Evolutionary conservation across 345 rosid species (phyloP), one percentile per base, ranked within the genome.

Genomic region (Luvunga scandens): DNA sequence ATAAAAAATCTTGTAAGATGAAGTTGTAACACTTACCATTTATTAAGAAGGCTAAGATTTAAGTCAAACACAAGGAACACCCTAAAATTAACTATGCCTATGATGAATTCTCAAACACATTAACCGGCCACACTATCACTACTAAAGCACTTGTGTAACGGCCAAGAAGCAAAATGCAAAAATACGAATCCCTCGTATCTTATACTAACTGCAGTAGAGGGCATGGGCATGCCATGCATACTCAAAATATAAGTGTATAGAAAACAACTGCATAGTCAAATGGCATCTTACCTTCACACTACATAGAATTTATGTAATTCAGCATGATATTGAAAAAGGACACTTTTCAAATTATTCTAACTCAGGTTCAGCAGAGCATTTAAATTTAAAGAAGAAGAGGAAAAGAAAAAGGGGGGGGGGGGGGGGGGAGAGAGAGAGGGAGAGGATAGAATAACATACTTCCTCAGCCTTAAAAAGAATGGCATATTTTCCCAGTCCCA

Each of bases 391-490:
- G 31, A 56, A n/a, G 36, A 36, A 42, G 59, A 77, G 71, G 48
- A 84, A 80, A 33, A 60, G 27, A 31, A 3, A 31, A 31, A 31
- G 3, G 33, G 33, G 69, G 9, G 42, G 9, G 42, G 42, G 10
- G 9, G 4, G 45, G 10, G 42, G 45, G 45, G 48, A n/a, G n/a
- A n/a, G n/a, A n/a, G n/a, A n/a, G n/a, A n/a, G 14, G 14, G 3
- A 0, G 14, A 14, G 10, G 0, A 66, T 31, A 73, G 4, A 28
- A 22, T 39, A 80, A 75, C 97, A 36, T 90, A 96, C 99, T 88
- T 94, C 97, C 88, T 96, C 99, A 48, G 91, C 91, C 94, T 96
- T 94, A 80, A 96, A 94, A 78, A 77, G 72, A 79, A 89, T 82
- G 63, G 84, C 88, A 84, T 90, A 96, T 89, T 86, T 94, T 77